Base-by-base conservation (phyloP, 2,329 filamentous ascomycete species). In the Pseudocercospora ulei region DNA sequence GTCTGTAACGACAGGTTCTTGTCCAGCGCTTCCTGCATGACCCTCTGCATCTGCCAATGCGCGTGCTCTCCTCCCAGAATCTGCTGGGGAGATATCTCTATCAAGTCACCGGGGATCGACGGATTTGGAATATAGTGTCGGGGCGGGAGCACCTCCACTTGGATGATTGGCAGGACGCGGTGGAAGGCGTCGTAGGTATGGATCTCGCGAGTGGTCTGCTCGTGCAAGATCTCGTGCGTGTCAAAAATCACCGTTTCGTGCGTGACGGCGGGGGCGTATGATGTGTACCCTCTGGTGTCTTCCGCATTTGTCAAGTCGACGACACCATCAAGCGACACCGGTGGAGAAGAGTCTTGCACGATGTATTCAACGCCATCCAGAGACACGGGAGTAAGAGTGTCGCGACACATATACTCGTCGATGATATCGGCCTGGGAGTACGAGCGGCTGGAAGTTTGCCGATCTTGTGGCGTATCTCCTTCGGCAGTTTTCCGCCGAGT, bases 141-240 rank as follows among this genome's bases (percentile, higher is more conserved):
- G 1, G 71, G 58, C 1, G 71, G 69, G 1, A 73, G 60, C 6
- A 73, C 62, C 50, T 74, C 66, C 7, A 68, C 65, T 36, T 74
- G 67, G 17, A 68, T 61, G 13, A 75, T 62, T 2, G 71, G 71
- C n/a, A 70, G 65, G 16, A 71, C 60, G 16, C 67, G 65, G 43
- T 73, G 69, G 47, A 65, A 67, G 22, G 70, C 55, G 44, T 73
- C 65, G 51, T 74, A 63, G 20, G 66, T 67, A 56, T 75, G 71
- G 20, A 72, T 70, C 43, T 74, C 71, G 23, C 69, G 66, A 4
- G 64, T 66, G 35, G 73, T 66, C 13, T 52, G 48, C 48, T 72
- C 63, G 46, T 71, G 59, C 9, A 63, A 51, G 28, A 72, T 60
- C 33, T 72, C 60, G 42, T 69, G 68, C 7, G 61, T 51, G 8